These are phyloP conservation scores for Phytophthora capsici DNA, from an alignment of 352 stramenopile genomes.

Conservation along the genomic window DNA sequence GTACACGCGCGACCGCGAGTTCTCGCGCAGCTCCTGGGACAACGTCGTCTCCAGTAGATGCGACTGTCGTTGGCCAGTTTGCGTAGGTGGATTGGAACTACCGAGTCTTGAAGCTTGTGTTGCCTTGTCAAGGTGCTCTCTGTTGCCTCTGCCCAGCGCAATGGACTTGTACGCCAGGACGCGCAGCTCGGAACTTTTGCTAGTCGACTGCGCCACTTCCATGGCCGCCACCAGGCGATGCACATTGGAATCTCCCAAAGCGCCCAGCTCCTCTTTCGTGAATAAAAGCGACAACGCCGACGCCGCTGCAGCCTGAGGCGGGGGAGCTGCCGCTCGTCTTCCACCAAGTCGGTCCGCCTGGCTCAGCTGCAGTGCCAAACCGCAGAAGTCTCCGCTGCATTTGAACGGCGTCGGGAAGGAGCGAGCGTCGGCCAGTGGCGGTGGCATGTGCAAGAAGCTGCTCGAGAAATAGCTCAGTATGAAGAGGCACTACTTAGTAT, in stretches of 20 bases:
- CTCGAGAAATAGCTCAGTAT: constrained; percentile 7
- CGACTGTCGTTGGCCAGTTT: constrained; percentile 24
- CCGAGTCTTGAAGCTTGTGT: constrained; percentile 15
- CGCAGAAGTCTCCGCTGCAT: constrained; percentile 80
- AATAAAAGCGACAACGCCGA: constrained; percentile 65
- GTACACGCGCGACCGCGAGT: constrained; percentile 55
- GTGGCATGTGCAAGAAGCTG: neutral
- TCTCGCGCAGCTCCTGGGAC: constrained; percentile 58
- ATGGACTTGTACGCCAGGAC: constrained; percentile 86
- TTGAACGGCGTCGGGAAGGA: constrained; percentile 79
- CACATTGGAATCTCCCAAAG: constrained; percentile 47
- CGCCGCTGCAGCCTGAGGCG: constrained; percentile 26
- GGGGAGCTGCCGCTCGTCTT: constrained; percentile 16
- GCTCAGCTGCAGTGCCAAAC: constrained; percentile 51
- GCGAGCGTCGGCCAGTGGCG: constrained; percentile 8
- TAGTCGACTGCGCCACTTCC: constrained; percentile 38
- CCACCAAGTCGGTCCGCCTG: constrained; percentile 17
- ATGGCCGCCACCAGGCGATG: constrained; percentile 45
- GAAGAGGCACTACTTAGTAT: constrained; percentile 5
- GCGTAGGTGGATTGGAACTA: constrained; percentile 2
- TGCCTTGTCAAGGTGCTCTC: constrained; percentile 41
- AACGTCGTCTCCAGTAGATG: constrained; percentile 59
- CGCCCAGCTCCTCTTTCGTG: constrained; percentile 45
- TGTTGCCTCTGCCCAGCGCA: constrained; percentile 66
- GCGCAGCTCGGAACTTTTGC: constrained; percentile 38